Evolutionary conservation across 768 basidiomycete genomes (phyloP), one percentile per base, ranked within the genome.

Genomic region (Neoboletus magnificus): DNA sequence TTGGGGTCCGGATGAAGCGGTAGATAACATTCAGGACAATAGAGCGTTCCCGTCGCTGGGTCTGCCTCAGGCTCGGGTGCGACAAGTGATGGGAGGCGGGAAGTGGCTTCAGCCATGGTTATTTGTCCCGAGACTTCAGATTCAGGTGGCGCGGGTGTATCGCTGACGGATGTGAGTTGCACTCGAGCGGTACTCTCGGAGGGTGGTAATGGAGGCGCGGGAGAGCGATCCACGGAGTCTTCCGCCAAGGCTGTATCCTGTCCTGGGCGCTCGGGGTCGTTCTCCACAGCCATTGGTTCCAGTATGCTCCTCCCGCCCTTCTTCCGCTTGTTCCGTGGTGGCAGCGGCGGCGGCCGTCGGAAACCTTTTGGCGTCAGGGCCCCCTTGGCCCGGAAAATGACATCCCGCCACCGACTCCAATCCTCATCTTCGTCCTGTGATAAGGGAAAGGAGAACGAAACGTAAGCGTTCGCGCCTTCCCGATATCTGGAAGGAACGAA

Each of bases 1-100:
- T 83, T 84, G 2, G 96, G 97, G 72, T 99, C 97, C 12, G 93
- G 92, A 54, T 94, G 86, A 25, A 98, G 73, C 16, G 97, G 97
- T 44, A 97, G 77, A 71, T 90, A 98, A 69, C 96, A 99, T 66
- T 93, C 91, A 1, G 82, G 77, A 69, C 96, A 99, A 73, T 92
- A 97, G 20, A 79, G 64, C 52, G 77, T 76, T 37, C 80, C 71
- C 18, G 75, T 79, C 22, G 74, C 75, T 4, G 71, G 61, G 25
- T 75, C 69, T 6, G 77, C 73, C 57, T 66, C 61, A 1, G 66
- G 71, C 4, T 59, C 55, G 1, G 65, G 60, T 6, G 62, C 60
- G 12, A 56, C 43, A 20, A 72, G 49, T 11, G 56, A 59, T 1
- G 68, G 51, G 11, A 73, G 58, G 66, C 73, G 75, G 12, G 62